Base-by-base conservation (phyloP, 2,329 filamentous ascomycete genomes). In the Calonectria honghensis region DNA sequence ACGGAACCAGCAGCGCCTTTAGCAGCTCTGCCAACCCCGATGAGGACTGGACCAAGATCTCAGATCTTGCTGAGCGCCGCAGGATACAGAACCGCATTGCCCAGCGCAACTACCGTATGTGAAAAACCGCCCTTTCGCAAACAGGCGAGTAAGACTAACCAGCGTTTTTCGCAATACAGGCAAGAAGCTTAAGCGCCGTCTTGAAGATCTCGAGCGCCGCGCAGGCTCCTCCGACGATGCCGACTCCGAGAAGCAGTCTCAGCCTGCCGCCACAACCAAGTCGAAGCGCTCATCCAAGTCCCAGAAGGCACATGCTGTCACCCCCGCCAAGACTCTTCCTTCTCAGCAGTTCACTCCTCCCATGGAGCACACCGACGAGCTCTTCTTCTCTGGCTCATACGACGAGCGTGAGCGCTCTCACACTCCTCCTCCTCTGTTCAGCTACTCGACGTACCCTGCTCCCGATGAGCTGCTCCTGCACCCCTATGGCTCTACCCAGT, bases 11-110 rank as follows among this genome's bases (percentile, higher is more conserved):
- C 88, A 98, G 95, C 87, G 96, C 96, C 80, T 98, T 98, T 89
- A 97, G 95, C 87, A 94, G 94, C 81, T 97, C 95, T 77, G 96
- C 96, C 81, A 97, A 98, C 85, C 95, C 96, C 70, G 96, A 98
- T 83, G 96, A 98, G 88, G 96, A 98, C 88, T 98, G 96, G 96
- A 98, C 96, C 84, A 98, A 98, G 92, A 98, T 98, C 85, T 98
- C 96, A 73, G 96, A 98, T 86, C 93, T 98, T 74, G 96, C 96
- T 67, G 96, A 98, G 88, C 93, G 97, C 83, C 91, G 96, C 82
- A 92, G 96, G 84, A 98, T 98, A 88, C 96, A 98, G 87, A 98
- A 98, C 88, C 93, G 96, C 80, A 98, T 98, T 90, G 96, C 96
- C 79, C 96, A 98, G 88, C 94, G 96, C 82, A 98, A 98, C 89